Evolutionary conservation across 2,329 filamentous ascomycete genomes (phyloP), one percentile per base, ranked within the genome.

Genomic region (Epichloe baconii): DNA sequence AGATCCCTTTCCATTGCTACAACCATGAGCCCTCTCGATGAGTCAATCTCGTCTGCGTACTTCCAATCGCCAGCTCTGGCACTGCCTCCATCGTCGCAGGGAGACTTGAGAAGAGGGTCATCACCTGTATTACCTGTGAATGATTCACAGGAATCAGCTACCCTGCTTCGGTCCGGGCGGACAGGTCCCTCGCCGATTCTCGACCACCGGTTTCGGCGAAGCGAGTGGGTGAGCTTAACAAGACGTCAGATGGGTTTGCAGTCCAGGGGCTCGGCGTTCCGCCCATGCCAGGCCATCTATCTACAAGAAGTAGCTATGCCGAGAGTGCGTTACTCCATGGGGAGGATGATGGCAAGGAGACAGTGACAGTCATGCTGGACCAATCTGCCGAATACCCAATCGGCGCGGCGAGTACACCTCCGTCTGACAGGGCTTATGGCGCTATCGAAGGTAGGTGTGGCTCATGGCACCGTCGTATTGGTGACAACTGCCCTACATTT

Each of bases 401-500:
- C 44, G 52, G 52, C 21, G 23, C 37, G n/a, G 19, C 36, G 11
- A 34, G 17, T 21, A 53, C 46, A 10, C 42, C 38, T 43, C 19
- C 40, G 31, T 26, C 53, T 50, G 51, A 51, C 49, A 52, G 52
- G 43, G 43, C 47, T 21, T 45, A 50, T 52, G 45, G 44, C 40
- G 52, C 53, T 46, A 52, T 61, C 40, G 49, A 48, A 35, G 38
- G 52, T 11, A 51, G 54, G 26, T 51, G 47, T 23, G 53, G 52
- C 35, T 52, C 56, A 37, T 82, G 78, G 72, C 77, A 83, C 60
- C 71, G 68, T 37, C 76, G 79, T 2, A 66, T 83, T 46, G 80
- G 80, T 23, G 77, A 83, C 44, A 68, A 75, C 21, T 75, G 75
- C 50, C 77, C 77, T 21, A 73, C 76, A 2, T 84, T 84, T 58